Evolutionary conservation across 257 asterid species (phyloP), one percentile per base, ranked within the genome.

Genomic region (Nicotiana sylvestris): DNA sequence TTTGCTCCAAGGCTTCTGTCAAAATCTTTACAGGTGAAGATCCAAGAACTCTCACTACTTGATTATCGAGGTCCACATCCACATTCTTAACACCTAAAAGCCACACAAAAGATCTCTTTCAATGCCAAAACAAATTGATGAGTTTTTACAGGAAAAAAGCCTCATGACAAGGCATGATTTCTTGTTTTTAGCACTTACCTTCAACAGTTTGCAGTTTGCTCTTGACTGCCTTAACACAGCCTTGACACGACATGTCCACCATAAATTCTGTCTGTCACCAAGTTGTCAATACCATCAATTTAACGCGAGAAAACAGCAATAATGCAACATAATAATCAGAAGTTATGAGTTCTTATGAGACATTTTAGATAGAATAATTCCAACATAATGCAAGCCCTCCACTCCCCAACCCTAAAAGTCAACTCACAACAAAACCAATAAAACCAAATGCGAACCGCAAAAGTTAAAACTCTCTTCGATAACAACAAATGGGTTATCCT

Each of bases 231-330:
- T 84, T 92, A 79, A 93, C 98, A 90, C 97, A 96, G 78, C 96
- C 98, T 86, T 92, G 97, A 81, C 97, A 96, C 76, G 88, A 82
- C 97, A 96, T 94, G 79, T 96, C 97, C 91, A 93, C 99, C 99
- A 94, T 94, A 86, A 81, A 96, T 87, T 96, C 98, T 81, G 97
- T 91, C 98, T 94, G 98, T 57, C 81, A 86, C 37, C 57, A 87
- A 29, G 18, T 49, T 58, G 81, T 29, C n/a, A 56, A 66, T 4
- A 82, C 29, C 60, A 81, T 32, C 64, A 61, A 16, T 67, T 76
- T 55, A 70, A 85, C 51, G 29, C 10, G 12, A 43, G 10, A 1
- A 43, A 64, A 17, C 72, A 81, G 3, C 53, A 66, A 30, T 10
- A 9, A 15, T 64, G 83, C 66, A 30, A 49, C 76, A 51, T 51